Percentiles rank a stretch among this genome's conserved stretches.
These are phyloP conservation scores for Hyphochytrium catenoides DNA, from an alignment of 352 stramenopile genomes.

Conservation along the genomic window DNA sequence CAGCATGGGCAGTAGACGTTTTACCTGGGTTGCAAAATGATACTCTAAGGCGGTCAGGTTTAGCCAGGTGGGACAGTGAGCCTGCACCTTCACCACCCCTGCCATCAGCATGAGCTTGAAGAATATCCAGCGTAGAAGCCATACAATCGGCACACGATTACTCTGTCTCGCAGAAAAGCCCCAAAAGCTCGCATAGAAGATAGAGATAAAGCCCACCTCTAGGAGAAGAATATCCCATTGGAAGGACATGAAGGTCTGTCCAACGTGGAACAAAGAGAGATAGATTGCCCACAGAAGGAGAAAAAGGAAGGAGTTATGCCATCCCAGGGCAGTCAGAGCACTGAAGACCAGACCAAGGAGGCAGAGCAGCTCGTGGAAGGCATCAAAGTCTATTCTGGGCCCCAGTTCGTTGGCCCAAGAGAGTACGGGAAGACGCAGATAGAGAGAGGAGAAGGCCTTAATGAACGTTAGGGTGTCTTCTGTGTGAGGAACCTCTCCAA, in stretches of 20 bases:
- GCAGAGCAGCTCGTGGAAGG: conserved; percentile 20
- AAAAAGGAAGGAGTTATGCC: conserved; percentile 14
- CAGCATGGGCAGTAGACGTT: no score
- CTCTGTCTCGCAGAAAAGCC: conserved; percentile 11
- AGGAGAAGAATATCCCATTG: conserved; percentile 77
- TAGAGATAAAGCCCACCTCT: conserved; percentile 44
- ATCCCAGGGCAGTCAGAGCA: conserved; percentile 12
- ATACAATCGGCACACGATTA: conserved; percentile 14
- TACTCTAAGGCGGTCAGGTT: conserved; percentile 67
- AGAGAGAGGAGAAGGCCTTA: conserved; percentile 8
- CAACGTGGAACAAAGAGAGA: conserved; percentile 39
- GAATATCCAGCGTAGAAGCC: conserved; percentile 55
- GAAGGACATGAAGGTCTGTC: conserved; percentile 66
- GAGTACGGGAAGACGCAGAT: conserved; percentile 18
- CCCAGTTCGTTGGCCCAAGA: conserved; percentile 16
- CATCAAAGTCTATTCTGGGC: conserved; percentile 2
- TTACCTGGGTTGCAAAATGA: conserved; percentile 69
- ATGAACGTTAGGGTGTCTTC: conserved; percentile 5
- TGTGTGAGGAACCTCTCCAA: neutral
- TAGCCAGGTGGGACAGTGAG: conserved; percentile 64
- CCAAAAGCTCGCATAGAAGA: conserved; percentile 19
- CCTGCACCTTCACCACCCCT: conserved; percentile 69
- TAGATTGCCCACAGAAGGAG: conserved; percentile 27
- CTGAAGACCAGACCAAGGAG: conserved; percentile 14
- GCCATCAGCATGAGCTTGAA: conserved; percentile 87